Evolutionary conservation across 2,329 filamentous ascomycete species (phyloP).

Genomic region (Fusarium foetens): DNA sequence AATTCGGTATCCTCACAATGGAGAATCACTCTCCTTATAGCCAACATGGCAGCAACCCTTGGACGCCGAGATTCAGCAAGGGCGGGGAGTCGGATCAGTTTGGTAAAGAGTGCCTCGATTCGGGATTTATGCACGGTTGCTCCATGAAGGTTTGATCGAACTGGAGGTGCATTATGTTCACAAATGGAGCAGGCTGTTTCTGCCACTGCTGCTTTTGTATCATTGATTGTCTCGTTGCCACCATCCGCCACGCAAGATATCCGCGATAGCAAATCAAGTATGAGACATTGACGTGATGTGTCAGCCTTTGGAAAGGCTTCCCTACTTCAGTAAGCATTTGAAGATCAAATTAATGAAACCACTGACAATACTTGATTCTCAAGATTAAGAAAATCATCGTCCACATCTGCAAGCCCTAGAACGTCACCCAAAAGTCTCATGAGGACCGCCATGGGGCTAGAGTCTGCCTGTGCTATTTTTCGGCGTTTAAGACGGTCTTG

Average conservation of each 20-base stretch:
- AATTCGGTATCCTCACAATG: slow-evolving; percentile 71
- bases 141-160: slow-evolving; percentile 3
- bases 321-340: slow-evolving; percentile 45
- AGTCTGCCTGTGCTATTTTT: slow-evolving; percentile 39
- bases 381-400: slow-evolving; percentile 45
- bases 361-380: slow-evolving; percentile 60
- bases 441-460: slow-evolving; percentile 37
- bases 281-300: slow-evolving; percentile 61
- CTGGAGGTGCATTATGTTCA: slow-evolving; percentile 24
- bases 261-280: slow-evolving; percentile 65
- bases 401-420: slow-evolving; percentile 42
- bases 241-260: slow-evolving; percentile 49
- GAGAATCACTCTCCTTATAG: slow-evolving; percentile 73
- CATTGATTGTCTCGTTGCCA: background rate
- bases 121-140: slow-evolving; percentile 45
- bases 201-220: background rate
- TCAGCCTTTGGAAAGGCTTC: slow-evolving; percentile 57
- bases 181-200: slow-evolving; percentile 43
- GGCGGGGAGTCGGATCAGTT: slow-evolving; percentile 55
- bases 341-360: background rate
- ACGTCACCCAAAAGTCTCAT: slow-evolving; percentile 43
- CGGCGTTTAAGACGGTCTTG: slow-evolving; percentile 44
- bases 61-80: slow-evolving; percentile 67
- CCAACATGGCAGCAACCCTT: slow-evolving; percentile 76
- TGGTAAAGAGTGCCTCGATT: slow-evolving; percentile 58